Conservation (phyloP, 2,329 filamentous ascomycete genomes). For the Penicillium crustosum region DNA sequence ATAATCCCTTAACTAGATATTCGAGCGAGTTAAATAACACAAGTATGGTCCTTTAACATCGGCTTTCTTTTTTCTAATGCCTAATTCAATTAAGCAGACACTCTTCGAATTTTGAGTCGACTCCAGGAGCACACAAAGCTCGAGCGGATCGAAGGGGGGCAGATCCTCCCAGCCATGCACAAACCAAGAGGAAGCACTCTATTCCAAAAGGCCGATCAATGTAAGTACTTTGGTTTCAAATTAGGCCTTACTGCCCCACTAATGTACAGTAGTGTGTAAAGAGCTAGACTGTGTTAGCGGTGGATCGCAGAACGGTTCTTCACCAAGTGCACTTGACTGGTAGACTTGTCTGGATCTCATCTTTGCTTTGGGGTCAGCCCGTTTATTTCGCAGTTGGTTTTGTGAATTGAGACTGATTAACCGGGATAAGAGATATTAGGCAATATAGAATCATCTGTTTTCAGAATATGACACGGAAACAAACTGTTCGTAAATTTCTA, state of each 20-base stretch:
- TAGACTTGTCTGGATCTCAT: neutral
- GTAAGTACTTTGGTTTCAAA: constrained; percentile 12
- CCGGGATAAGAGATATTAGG: too few species aligned
- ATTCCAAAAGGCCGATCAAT: constrained; percentile 31
- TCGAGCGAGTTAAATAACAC: neutral
- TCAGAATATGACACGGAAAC: neutral
- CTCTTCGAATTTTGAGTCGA: constrained; percentile 16
- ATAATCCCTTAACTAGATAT: neutral
- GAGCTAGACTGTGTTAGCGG: constrained; percentile 21
- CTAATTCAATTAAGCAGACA: neutral
- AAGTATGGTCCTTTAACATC: neutral
- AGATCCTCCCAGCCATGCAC: constrained; percentile 28
- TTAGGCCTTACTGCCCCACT: neutral
- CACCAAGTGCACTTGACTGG: constrained; percentile 17
- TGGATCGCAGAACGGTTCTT: constrained; percentile 5
- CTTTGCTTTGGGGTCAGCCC: neutral
- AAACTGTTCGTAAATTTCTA: neutral
- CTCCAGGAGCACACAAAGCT: constrained; percentile 26
- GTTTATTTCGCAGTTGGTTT: neutral
- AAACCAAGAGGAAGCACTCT: constrained; percentile 25
- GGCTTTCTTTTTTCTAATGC: fast-evolving
- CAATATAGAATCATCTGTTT: neutral
- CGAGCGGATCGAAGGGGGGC: constrained; percentile 22
- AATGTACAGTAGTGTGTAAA: constrained; percentile 19
- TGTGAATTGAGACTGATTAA: fast-evolving